Evolutionary conservation across 139 green algal genomes (phyloP).

Genomic region (Chloropicon primus): DNA sequence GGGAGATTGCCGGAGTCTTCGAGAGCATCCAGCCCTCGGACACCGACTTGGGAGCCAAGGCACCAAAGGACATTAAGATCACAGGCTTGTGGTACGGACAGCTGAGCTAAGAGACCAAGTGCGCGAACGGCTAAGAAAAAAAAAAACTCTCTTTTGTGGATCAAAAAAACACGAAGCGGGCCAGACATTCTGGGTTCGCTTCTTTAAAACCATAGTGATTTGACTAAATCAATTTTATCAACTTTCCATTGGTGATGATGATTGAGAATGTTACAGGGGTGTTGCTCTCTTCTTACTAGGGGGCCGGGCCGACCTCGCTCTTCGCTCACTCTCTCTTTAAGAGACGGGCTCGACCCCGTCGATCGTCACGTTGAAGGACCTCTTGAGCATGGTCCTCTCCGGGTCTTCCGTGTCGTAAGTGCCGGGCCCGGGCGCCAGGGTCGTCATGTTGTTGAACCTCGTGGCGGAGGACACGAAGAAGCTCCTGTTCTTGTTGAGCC

Average conservation of each 20-base stretch:
- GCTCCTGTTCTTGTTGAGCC: background rate
- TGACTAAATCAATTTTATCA: no score
- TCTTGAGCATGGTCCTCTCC: background rate
- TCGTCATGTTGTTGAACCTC: background rate
- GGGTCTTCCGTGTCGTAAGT: background rate
- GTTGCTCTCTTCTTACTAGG: no score
- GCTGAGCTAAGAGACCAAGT: conserved; percentile 15
- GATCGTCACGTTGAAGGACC: background rate
- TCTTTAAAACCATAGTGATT: no score
- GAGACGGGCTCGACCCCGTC: background rate
- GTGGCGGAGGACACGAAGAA: background rate
- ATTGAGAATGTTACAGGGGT: no score
- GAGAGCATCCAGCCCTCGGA: conserved; percentile 97
- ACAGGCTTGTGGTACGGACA: conserved; percentile 85
- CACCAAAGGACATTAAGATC: conserved; percentile 99
- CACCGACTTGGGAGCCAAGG: conserved; percentile 96
- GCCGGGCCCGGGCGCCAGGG: background rate
- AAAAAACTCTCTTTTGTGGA: no score
- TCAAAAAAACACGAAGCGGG: no score
- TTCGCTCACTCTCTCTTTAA: background rate
- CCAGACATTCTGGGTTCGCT: no score
- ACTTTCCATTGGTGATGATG: no score
- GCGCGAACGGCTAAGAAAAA: background rate
- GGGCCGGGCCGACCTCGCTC: background rate
- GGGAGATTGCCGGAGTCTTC: conserved; percentile 95